Base-by-base conservation (phyloP, 805 yeast genomes). In the Kodamaea neixiangensis region DNA sequence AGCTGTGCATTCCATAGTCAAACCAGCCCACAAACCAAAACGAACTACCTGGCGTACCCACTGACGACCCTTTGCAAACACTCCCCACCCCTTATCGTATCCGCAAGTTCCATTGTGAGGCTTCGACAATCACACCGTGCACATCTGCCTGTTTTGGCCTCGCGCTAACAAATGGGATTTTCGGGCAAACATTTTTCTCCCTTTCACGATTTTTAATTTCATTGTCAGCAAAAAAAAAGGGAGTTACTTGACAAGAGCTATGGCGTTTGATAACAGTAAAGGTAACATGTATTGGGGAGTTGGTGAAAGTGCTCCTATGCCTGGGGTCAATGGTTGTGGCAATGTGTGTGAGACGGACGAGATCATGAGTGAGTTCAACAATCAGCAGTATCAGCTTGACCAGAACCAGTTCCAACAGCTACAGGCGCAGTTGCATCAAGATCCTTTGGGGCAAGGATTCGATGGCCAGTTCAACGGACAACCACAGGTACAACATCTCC, bases 381-480 rank as follows among this genome's bases (percentile, higher is more conserved):
- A 25, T 13, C 31, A 18, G 9, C 31, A 17, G 14, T 47, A 31
- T 25, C 41, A 47, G 15, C 38, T 41, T 22, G 46, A 47, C 18
- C 29, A 37, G 4, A 38, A 20, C 20, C 50, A 22, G 14, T 42
- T 41, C 13, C 47, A 47, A 42, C 50, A 33, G 38, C 19, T 47
- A 5, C 46, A 47, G 38, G 43, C 20, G 17, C 50, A 47, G 34
- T 15, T 42, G 6, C 22, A 25, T 9, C 34, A 42, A 13, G 33
- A 22, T n/a, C 34, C 14, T 6, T 14, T 22, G 13, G 39, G 39
- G 7, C 22, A 38, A 38, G 19, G 22, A 18, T 11, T 20, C 22
- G 21, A 17, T 20, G 21, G 20, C 22, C 18, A n/a, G 19, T 18
- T 20, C 34, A n/a, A 14, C 13, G 35, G 13, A 14, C 44, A 40